A percentile compares a stretch with the other conserved stretches of the same genome.
These are phyloP conservation scores for Pholiota microspora DNA, from an alignment of 768 basidiomycete genomes.

Conservation along the genomic window DNA sequence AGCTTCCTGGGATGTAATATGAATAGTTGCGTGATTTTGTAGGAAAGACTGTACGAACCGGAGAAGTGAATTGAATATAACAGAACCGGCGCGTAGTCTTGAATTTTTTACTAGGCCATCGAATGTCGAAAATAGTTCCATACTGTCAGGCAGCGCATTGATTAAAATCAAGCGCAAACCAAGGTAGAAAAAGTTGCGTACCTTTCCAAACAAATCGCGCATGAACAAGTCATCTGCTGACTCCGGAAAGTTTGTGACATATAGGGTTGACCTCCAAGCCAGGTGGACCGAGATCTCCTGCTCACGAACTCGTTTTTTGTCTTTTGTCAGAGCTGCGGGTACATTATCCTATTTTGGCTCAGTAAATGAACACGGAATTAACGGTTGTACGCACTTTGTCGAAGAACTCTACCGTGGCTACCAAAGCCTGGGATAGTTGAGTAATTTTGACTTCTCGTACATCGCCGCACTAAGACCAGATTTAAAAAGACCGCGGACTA, in stretches of 20 bases:
- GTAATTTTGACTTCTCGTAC: slow-evolving; percentile 86
- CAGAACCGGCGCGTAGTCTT: slow-evolving; percentile 89
- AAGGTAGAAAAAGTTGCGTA: slow-evolving; percentile 29
- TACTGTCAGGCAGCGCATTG: slow-evolving; percentile 47
- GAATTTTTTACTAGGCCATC: slow-evolving; percentile 98
- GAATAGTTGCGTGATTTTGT: not conserved
- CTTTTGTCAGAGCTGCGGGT: slow-evolving; percentile 87
- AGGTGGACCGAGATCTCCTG: slow-evolving; percentile 83
- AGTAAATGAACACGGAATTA: not conserved
- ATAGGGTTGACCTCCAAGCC: slow-evolving; percentile 92
- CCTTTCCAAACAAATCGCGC: slow-evolving; percentile 75
- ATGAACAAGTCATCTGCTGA: slow-evolving; percentile 74
- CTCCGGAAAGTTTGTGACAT: slow-evolving; percentile 95
- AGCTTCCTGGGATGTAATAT: slow-evolving; percentile 38
- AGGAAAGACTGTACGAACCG: slow-evolving; percentile 47
- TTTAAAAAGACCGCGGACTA: not conserved
- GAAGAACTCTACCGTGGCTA: slow-evolving; percentile 89
- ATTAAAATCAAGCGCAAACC: not conserved
- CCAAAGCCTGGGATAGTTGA: slow-evolving; percentile 49
- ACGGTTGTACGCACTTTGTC: slow-evolving; percentile 43
- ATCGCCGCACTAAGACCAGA: slow-evolving; percentile 66
- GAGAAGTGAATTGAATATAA: slow-evolving; percentile 88
- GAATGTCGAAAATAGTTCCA: slow-evolving; percentile 88
- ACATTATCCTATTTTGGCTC: slow-evolving; percentile 59
- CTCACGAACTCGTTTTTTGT: slow-evolving; percentile 82